Conservation (phyloP, 1,284 basidiomycete species). For the Agroathelia rolfsii region DNA sequence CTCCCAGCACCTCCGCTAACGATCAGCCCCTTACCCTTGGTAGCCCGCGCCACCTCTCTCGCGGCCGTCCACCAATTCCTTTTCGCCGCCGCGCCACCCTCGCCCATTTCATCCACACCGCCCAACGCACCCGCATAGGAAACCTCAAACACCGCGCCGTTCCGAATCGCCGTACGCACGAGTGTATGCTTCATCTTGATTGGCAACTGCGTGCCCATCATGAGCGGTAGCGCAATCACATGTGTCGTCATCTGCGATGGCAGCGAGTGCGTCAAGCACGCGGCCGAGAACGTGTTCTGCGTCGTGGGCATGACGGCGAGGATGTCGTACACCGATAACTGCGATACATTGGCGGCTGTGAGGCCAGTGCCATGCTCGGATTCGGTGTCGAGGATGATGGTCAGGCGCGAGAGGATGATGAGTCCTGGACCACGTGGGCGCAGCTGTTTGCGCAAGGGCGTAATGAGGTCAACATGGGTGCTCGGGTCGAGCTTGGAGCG, state of each 20-base stretch:
- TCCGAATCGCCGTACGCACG: constrained; percentile 70
- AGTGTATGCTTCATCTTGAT: constrained; percentile 78
- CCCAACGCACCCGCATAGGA: constrained; percentile 65
- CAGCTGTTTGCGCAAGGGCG: constrained; percentile 41
- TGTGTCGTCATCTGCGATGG: constrained; percentile 75
- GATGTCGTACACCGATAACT: constrained; percentile 63
- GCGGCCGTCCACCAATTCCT: constrained; percentile 78
- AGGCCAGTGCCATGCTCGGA: constrained; percentile 76
- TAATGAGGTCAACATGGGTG: constrained; percentile 50
- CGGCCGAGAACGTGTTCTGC: constrained; percentile 59
- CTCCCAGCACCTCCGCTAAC: constrained; percentile 53
- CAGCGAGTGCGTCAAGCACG: constrained; percentile 73
- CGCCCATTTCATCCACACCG: constrained; percentile 45
- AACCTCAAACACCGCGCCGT: constrained; percentile 80
- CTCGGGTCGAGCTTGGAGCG: constrained; percentile 61
- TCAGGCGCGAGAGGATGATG: constrained; percentile 58
- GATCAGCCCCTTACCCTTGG: constrained; percentile 66
- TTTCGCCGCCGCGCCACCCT: constrained; percentile 44
- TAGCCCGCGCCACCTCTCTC: constrained; percentile 62
- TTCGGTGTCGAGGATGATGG: constrained; percentile 63
- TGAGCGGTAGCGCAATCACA: constrained; percentile 76
- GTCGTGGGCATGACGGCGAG: constrained; percentile 68
- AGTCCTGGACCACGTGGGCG: constrained; percentile 46
- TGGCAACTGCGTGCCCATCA: constrained; percentile 64
- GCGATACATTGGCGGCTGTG: constrained; percentile 50